A percentile compares a stretch with the other conserved stretches of the same genome.
phyloP scores from a whole-genome alignment of 495 filamentous ascomycete genomes.

The Penicillium crystallinum region DNA sequence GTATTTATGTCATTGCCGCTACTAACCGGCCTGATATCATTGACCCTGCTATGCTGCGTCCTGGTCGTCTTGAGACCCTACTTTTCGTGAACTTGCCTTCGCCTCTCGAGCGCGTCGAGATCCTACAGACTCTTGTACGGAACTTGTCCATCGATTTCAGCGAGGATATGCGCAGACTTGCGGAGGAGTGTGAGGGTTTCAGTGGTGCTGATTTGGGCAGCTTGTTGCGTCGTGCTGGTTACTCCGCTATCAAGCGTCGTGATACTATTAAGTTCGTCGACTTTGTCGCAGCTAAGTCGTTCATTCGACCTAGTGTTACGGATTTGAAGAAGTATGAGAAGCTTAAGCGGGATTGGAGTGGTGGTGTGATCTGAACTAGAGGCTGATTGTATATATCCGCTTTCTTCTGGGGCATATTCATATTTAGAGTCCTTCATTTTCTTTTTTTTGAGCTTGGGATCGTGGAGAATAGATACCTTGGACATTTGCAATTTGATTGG shows the following conservation, averaged over 20 bases:
- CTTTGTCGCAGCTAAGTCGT: conserved; percentile 67
- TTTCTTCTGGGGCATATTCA: not conserved
- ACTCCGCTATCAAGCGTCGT: conserved; percentile 63
- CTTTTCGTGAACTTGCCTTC: conserved; percentile 88
- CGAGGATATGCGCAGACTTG: conserved; percentile 50
- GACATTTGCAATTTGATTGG: not conserved
- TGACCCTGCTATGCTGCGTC: conserved; percentile 89
- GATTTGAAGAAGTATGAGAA: conserved; percentile 65
- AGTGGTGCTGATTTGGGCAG: conserved; percentile 86
- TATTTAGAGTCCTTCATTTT: not conserved
- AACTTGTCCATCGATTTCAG: conserved; percentile 53
- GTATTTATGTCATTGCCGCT: conserved; percentile 92
- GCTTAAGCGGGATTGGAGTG: conserved; percentile 48
- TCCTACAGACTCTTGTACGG: conserved; percentile 69
- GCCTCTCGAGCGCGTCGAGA: conserved; percentile 74
- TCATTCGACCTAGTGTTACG: conserved; percentile 76
- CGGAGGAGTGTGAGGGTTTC: conserved; percentile 74
- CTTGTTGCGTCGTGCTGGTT: conserved; percentile 69
- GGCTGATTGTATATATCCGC: not conserved
- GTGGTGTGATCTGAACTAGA: conserved; percentile 24
- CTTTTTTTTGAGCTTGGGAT: not conserved
- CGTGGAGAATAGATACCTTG: conserved; percentile 4
- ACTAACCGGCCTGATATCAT: conserved; percentile 97
- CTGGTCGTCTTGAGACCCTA: conserved; percentile 81
- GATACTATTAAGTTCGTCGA: conserved; percentile 62